These are phyloP conservation scores for Yamadazyma conglobata DNA, from an alignment of 1,139 yeast species.

Conservation along the genomic window DNA sequence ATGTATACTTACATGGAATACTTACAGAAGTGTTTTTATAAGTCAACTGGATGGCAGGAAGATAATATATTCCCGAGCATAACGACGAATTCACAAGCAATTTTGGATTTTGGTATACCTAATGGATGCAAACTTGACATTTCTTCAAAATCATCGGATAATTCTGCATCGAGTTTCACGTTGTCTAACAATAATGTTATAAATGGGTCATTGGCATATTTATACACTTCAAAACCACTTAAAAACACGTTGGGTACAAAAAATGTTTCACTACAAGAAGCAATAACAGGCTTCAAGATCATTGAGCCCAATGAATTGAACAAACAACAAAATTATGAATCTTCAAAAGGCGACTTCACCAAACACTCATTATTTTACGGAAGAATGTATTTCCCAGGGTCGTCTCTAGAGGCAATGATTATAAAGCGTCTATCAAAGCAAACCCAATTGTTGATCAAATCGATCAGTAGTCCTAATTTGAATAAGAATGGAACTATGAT, in stretches of 20 bases:
- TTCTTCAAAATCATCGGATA: slow-evolving; percentile 67
- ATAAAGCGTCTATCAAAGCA: slow-evolving; percentile 59
- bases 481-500: slow-evolving; percentile 60
- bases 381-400: slow-evolving; percentile 83
- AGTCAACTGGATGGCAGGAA: slow-evolving; percentile 70
- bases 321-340: not conserved
- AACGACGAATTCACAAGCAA: slow-evolving; percentile 62
- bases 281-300: slow-evolving; percentile 72
- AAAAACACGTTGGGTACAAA: slow-evolving; percentile 50
- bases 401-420: slow-evolving; percentile 84
- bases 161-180: slow-evolving; percentile 73
- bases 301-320: slow-evolving; percentile 40
- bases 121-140: slow-evolving; percentile 63
- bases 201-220: slow-evolving; percentile 80
- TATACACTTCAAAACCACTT: slow-evolving; percentile 66
- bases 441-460: slow-evolving; percentile 67
- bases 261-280: slow-evolving; percentile 60
- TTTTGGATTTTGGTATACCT: slow-evolving; percentile 76
- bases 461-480: slow-evolving; percentile 68
- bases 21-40: slow-evolving; percentile 67
- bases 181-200: slow-evolving; percentile 65
- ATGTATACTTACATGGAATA: slow-evolving; percentile 89
- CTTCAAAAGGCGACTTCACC: slow-evolving; percentile 2
- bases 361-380: slow-evolving; percentile 54
- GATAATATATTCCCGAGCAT: slow-evolving; percentile 74